Base-by-base conservation (phyloP, 2,329 filamentous ascomycete genomes). In the Septoria petroselini region DNA sequence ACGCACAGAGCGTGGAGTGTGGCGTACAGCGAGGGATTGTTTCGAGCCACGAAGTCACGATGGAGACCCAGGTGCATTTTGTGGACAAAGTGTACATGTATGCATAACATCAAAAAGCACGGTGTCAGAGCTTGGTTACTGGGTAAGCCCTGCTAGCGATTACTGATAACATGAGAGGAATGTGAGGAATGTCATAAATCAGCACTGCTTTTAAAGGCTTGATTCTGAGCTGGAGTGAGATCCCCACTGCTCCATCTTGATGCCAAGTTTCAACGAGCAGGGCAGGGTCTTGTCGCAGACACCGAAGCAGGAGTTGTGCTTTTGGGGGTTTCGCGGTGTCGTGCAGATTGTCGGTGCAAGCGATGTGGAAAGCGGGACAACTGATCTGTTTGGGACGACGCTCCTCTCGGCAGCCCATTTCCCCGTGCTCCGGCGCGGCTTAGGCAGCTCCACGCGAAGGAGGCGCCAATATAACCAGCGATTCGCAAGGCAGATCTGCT, bases 11-110 rank as follows among this genome's bases (percentile, higher is more conserved):
- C 31, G 23, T 34, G 27, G n/a, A 27, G 30, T 33, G 41, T 44
- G 41, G 41, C 41, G 41, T 44, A 25, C n/a, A 18, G 41, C 41
- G 21, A 23, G 35, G 35, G 35, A 12, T 38, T 38, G 18, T 7
- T 35, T 17, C 17, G 30, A 35, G 41, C 30, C 31, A 37, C 31
- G 41, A 44, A 44, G 17, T 44, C 17, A 44, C 25, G 41, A 37
- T 14, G n/a, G 35, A 25, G 27, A 33, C 30, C 9, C 11, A 25
- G 41, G 19, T 14, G 41, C 9, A 37, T 15, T 11, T 44, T 34
- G 33, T 35, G 21, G 18, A 37, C 34, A 30, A 27, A 35, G 8
- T 44, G 41, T 44, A 35, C 25, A 12, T 15, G 21, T 27, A 44
- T 35, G 14, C 41, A 35, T 18, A 21, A 38, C 17, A 8, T n/a